phyloP scores from a whole-genome alignment of 2,329 filamentous ascomycete species.

The Aureobasidium pullulans region DNA sequence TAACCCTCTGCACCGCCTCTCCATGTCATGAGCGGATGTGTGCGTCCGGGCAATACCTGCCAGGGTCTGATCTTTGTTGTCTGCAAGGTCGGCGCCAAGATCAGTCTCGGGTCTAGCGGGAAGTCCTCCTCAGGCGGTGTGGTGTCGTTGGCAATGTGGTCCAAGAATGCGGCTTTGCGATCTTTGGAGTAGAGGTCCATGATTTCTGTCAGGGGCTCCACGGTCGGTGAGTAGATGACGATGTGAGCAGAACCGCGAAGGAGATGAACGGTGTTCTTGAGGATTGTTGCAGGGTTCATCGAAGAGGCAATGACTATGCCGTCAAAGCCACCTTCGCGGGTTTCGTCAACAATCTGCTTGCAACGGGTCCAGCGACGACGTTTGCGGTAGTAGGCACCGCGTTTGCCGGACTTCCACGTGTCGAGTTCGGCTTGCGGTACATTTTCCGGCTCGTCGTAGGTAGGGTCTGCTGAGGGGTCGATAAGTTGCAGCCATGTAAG shows the following conservation, averaged over 20 bases:
- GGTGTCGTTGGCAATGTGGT: constrained; percentile 23
- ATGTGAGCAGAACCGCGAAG: constrained; percentile 76
- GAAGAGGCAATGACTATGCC: constrained; percentile 74
- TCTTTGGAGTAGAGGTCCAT: constrained; percentile 79
- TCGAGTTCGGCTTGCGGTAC: constrained; percentile 56
- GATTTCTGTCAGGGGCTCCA: constrained; percentile 70
- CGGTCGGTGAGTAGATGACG: constrained; percentile 72
- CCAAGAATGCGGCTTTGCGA: constrained; percentile 67
- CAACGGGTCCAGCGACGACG: constrained; percentile 71
- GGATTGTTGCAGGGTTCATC: constrained; percentile 72
- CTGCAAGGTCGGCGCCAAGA: constrained; percentile 75
- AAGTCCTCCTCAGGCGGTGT: constrained; percentile 59
- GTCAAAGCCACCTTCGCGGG: constrained; percentile 69
- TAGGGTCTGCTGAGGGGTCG: constrained; percentile 64
- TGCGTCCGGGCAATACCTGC: constrained; percentile 87
- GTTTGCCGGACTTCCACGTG: constrained; percentile 70
- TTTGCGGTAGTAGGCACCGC: constrained; percentile 84
- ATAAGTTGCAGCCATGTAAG: constrained; percentile 90
- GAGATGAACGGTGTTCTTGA: constrained; percentile 69
- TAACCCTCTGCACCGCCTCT: constrained; percentile 85
- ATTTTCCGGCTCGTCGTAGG: constrained; percentile 61
- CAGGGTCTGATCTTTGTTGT: constrained; percentile 70
- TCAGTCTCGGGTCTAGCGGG: constrained; percentile 74
- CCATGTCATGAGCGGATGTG: constrained; percentile 89
- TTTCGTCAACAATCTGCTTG: constrained; percentile 64